Conservation (phyloP, 805 yeast species). For the Candida anglica region DNA sequence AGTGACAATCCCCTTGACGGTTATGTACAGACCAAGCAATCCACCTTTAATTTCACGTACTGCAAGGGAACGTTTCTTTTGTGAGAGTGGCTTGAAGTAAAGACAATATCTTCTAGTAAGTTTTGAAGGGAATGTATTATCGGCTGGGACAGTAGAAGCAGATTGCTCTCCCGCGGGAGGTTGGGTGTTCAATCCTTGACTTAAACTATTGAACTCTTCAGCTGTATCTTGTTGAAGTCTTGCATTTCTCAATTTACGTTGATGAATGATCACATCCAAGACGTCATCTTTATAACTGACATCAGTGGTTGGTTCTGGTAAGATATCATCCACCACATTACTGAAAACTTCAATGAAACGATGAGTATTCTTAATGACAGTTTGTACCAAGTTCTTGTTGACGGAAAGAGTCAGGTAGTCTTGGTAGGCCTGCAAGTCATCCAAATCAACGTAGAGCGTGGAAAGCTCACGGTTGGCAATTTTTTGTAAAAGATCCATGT, state of each 20-base stretch:
- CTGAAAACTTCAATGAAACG: slow-evolving; percentile 79
- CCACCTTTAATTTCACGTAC: slow-evolving; percentile 88
- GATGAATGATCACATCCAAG: slow-evolving; percentile 86
- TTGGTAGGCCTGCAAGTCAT: slow-evolving; percentile 76
- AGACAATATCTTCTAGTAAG: slow-evolving; percentile 82
- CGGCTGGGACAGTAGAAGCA: slow-evolving; percentile 16
- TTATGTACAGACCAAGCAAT: slow-evolving; percentile 80
- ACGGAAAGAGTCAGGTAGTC: slow-evolving; percentile 26
- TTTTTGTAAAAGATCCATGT: slow-evolving; percentile 67
- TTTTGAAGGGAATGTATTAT: slow-evolving; percentile 74
- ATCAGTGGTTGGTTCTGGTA: slow-evolving; percentile 86
- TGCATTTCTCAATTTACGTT: slow-evolving; percentile 79
- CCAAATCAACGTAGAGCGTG: slow-evolving; percentile 70
- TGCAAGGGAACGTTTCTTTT: slow-evolving; percentile 57
- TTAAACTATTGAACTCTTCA: slow-evolving; percentile 50
- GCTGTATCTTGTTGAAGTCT: slow-evolving; percentile 64
- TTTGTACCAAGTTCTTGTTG: slow-evolving; percentile 40
- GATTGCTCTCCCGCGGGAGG: slow-evolving; percentile 19
- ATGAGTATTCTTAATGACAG: slow-evolving; percentile 68
- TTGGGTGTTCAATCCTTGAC: slow-evolving; percentile 25
- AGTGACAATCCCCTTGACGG: slow-evolving; percentile 91
- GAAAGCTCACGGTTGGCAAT: slow-evolving; percentile 80
- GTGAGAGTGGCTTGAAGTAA: slow-evolving; percentile 78
- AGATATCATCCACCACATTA: slow-evolving; percentile 66
- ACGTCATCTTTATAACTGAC: slow-evolving; percentile 83